Evolutionary conservation across 1,139 yeast genomes (phyloP).

Genomic region (Pneumocystis canis): DNA sequence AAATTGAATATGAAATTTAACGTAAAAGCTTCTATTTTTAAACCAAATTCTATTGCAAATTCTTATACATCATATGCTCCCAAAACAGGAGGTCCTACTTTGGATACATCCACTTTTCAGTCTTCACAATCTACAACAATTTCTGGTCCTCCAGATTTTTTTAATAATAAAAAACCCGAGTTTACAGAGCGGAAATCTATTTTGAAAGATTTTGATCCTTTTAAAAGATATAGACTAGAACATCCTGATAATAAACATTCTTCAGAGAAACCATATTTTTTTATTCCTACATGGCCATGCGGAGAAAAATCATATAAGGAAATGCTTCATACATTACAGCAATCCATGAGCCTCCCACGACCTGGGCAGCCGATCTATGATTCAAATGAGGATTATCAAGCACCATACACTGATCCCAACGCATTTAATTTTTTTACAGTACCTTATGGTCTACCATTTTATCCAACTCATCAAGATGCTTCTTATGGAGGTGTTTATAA

Average conservation of each 20-base stretch:
- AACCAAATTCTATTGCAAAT: slow-evolving; percentile 51
- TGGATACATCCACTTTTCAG: slow-evolving; percentile 4
- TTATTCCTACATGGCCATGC: slow-evolving; percentile 11
- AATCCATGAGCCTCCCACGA: neutral
- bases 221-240: slow-evolving; percentile 6
- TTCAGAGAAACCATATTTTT: slow-evolving; percentile 9
- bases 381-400: neutral
- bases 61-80: slow-evolving; percentile 3
- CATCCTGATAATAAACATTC: slow-evolving; percentile 6
- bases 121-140: slow-evolving; percentile 1
- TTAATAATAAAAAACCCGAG: slow-evolving; percentile 1
- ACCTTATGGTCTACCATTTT: neutral
- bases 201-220: slow-evolving; percentile 6
- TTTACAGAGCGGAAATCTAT: slow-evolving; percentile 3
- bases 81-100: slow-evolving; percentile 2
- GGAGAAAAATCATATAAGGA: slow-evolving; percentile 4
- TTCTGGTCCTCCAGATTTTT: slow-evolving; percentile 5
- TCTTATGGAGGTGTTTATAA: neutral
- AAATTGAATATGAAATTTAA: slow-evolving; percentile 34
- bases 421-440: neutral
- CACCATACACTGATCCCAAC: neutral
- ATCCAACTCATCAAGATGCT: neutral
- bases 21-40: slow-evolving; percentile 45
- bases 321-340: neutral
- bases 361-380: neutral